Evolutionary conservation across 2,329 filamentous ascomycete species (phyloP), one percentile per base, ranked within the genome.

Genomic region (Fusarium tjaetaba): DNA sequence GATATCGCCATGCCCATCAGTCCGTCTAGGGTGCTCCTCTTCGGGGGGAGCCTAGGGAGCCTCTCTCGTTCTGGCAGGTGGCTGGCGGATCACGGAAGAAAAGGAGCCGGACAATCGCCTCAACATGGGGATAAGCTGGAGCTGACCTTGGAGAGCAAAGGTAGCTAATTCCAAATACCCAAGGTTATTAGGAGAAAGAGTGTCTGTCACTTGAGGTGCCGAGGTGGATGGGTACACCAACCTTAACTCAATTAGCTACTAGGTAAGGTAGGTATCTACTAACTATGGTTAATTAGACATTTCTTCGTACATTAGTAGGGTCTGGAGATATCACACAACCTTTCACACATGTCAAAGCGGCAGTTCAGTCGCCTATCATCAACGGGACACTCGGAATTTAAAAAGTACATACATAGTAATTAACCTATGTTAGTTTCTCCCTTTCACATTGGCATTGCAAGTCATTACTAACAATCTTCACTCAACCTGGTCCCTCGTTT

Each of bases 21-120:
- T 52, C 41, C 52, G 41, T 36, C 34, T 32, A 30, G 43, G 38
- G 34, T 57, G 43, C 24, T 69, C 65, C 30, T 52, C 30, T 68
- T 61, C 53, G 20, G 28, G 28, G 28, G 28, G 28, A 11, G 28
- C 28, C 28, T 30, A 11, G 28, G 34, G 49, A 39, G 34, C 18
- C 28, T 70, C 45, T 70, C 66, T 69, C 53, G n/a, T 70, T 57
- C 28, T 63, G 51, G 61, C 57, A 67, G 70, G 71, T 71, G 71
- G 49, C 38, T 62, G 42, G 38, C 36, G 36, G 32, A 49, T 49
- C 65, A 41, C 46, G 55, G 53, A 56, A 45, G 26, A 57, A 52
- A 46, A 55, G 42, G 60, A 51, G 49, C 49, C 43, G 57, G 49
- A 43, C 24, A 46, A 42, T 49, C 56, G 52, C 61, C 65, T 73